Conservation (phyloP, 1,284 basidiomycete genomes). For the Puccinia triticina region DNA sequence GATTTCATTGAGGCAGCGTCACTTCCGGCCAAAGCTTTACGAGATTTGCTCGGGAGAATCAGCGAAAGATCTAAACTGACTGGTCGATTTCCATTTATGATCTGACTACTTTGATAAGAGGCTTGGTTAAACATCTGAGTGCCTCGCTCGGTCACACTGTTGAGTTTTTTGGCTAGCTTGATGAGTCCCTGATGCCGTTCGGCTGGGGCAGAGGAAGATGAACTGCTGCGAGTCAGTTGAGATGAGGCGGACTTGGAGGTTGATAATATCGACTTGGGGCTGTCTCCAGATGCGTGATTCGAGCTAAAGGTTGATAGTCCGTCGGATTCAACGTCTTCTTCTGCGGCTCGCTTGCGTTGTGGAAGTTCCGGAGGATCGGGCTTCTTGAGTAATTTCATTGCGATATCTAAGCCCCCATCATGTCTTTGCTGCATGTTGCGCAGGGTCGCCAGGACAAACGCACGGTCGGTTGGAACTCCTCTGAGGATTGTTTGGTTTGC, state of each 20-base stretch:
- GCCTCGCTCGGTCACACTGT: conserved; percentile 8
- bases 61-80: neutral
- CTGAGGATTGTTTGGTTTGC: conserved; percentile 37
- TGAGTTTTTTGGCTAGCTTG: conserved; percentile 24
- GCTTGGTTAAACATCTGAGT: conserved; percentile 9
- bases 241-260: conserved; percentile 20
- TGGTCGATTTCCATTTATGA: conserved; percentile 8
- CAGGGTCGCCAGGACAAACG: conserved; percentile 36
- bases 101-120: conserved; percentile 21
- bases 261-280: neutral
- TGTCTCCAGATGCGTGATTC: neutral
- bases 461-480: conserved; percentile 44
- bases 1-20: conserved; percentile 9
- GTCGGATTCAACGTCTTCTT: conserved; percentile 3
- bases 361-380: conserved; percentile 6
- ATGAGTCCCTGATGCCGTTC: neutral
- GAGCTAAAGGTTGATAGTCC: conserved; percentile 15
- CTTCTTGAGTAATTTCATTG: conserved; percentile 2
- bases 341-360: conserved; percentile 2
- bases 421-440: conserved; percentile 33
- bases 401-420: conserved; percentile 25
- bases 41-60: conserved; percentile 7
- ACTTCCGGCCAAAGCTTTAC: neutral
- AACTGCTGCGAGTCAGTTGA: neutral
- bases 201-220: neutral